Evolutionary conservation across 805 yeast species (phyloP).

Genomic region (Candida wancherniae): DNA sequence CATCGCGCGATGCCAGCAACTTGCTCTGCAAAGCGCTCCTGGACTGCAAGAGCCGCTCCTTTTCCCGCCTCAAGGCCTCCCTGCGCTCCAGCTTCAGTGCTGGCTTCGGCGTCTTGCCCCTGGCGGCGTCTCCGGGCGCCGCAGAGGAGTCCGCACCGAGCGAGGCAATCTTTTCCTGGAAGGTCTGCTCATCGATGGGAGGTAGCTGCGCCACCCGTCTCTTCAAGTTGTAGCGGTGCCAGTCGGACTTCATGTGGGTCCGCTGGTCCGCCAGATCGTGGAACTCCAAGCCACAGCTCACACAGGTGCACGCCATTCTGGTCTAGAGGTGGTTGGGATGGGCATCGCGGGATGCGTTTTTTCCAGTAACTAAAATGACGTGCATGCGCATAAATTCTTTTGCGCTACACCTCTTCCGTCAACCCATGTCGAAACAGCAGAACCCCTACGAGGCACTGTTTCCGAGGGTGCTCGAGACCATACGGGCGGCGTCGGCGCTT

Average conservation of each 20-base stretch:
- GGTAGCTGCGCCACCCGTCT: slow-evolving; percentile 38
- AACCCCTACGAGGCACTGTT: slow-evolving; percentile 6
- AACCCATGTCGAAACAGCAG: too few relatives aligned
- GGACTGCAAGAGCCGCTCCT: slow-evolving; percentile 46
- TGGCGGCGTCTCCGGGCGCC: too few relatives aligned
- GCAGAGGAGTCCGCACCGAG: slow-evolving; percentile 12
- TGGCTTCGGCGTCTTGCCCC: slow-evolving; percentile 15
- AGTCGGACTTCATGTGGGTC: slow-evolving; percentile 41
- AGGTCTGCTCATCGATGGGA: slow-evolving; percentile 21
- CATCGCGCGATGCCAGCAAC: too few relatives aligned
- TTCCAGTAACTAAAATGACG: too few relatives aligned
- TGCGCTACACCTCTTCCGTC: too few relatives aligned
- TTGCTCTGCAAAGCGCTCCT: too few relatives aligned
- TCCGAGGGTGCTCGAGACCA: slow-evolving; percentile 5
- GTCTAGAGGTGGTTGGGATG: too few relatives aligned
- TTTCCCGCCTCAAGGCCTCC: slow-evolving; percentile 47
- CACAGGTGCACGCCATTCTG: slow-evolving; percentile 23
- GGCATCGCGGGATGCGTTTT: too few relatives aligned
- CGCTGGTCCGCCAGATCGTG: slow-evolving; percentile 36
- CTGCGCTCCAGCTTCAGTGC: slow-evolving; percentile 34
- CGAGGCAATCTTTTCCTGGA: slow-evolving; percentile 20
- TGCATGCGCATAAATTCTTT: too few relatives aligned
- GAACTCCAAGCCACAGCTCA: slow-evolving; percentile 38
- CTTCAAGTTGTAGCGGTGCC: slow-evolving; percentile 44
- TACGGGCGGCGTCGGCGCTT: slow-evolving; percentile 58